Conservation (phyloP, 2,329 filamentous ascomycete species). For the Curvularia hawaiiensis region DNA sequence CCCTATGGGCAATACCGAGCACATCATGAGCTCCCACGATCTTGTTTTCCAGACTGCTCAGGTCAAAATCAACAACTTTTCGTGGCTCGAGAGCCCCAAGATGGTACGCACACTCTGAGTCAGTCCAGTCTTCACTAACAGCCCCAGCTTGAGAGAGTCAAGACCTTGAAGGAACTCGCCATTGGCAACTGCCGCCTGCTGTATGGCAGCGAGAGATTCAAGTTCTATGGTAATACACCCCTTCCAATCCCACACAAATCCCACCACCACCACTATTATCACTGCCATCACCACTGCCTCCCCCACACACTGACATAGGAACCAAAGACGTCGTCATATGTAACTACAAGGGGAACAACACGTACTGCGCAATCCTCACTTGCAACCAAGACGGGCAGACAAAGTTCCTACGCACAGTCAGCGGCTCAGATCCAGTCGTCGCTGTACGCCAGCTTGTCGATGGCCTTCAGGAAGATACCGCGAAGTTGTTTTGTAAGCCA, state of each 20-base stretch:
- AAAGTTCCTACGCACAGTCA: conserved; percentile 73
- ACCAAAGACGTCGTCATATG: conserved; percentile 26
- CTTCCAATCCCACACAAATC: not conserved
- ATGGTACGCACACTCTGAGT: conserved; percentile 2
- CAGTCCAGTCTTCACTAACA: conserved; percentile 51
- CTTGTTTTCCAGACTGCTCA: not conserved
- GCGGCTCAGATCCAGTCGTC: conserved; percentile 75
- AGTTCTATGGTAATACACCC: conserved; percentile 28
- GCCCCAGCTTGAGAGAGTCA: conserved; percentile 60
- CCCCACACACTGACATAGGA: conserved; percentile 5
- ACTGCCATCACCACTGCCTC: too few species aligned
- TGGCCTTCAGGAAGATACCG: conserved; percentile 29
- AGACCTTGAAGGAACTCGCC: conserved; percentile 17
- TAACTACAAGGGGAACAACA: conserved; percentile 45
- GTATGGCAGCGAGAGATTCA: conserved; percentile 34
- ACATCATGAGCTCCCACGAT: not conserved
- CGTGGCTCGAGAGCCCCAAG: conserved; percentile 9
- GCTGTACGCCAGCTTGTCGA: conserved; percentile 25
- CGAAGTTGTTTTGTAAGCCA: conserved; percentile 27
- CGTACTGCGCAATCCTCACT: conserved; percentile 93
- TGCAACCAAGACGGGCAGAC: conserved; percentile 81
- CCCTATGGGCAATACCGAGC: not conserved
- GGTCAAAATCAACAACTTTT: not conserved
- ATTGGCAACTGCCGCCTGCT: conserved; percentile 35
- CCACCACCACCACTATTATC: too few species aligned